Evolutionary conservation across 768 basidiomycete species (phyloP).

Genomic region (Boletus coccyginus): DNA sequence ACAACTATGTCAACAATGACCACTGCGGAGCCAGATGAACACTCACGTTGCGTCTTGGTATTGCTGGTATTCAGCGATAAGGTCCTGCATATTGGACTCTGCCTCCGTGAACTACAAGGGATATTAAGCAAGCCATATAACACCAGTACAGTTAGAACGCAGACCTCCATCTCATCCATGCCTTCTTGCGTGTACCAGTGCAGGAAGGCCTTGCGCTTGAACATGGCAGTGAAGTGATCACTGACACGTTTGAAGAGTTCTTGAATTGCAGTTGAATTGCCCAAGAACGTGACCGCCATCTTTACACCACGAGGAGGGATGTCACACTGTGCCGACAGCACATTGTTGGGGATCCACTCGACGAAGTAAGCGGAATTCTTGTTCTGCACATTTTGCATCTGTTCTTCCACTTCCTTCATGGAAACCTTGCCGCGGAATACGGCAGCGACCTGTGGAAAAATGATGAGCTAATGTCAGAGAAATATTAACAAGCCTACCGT

Average conservation of each 20-base stretch:
- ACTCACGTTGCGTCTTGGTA: conserved; percentile 93
- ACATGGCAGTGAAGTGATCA: conserved; percentile 99
- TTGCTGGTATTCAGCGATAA: conserved; percentile 97
- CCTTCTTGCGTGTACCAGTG: conserved; percentile 99
- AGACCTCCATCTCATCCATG: conserved; percentile 96
- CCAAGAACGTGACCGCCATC: conserved; percentile 97
- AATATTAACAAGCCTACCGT: conserved; percentile 53
- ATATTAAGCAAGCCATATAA: background rate
- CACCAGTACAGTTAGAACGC: conserved; percentile 10
- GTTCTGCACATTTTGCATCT: conserved; percentile 96
- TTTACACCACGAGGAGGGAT: conserved; percentile 93
- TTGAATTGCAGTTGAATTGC: conserved; percentile 96
- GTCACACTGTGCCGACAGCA: conserved; percentile 96
- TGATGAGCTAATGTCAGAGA: background rate
- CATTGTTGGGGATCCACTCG: conserved; percentile 99
- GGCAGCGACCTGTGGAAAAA: conserved; percentile 65
- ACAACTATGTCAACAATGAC: conserved; percentile 11
- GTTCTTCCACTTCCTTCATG: conserved; percentile 99
- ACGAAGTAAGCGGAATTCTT: conserved; percentile 99
- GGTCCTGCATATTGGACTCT: conserved; percentile 98
- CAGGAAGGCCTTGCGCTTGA: conserved; percentile 97
- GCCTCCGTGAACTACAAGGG: conserved; percentile 83
- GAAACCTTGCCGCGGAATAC: conserved; percentile 99
- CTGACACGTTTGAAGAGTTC: conserved; percentile 98
- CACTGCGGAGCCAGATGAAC: background rate